Base-by-base conservation (phyloP, 1,139 yeast genomes). In the Geotrichum bryndzae region DNA sequence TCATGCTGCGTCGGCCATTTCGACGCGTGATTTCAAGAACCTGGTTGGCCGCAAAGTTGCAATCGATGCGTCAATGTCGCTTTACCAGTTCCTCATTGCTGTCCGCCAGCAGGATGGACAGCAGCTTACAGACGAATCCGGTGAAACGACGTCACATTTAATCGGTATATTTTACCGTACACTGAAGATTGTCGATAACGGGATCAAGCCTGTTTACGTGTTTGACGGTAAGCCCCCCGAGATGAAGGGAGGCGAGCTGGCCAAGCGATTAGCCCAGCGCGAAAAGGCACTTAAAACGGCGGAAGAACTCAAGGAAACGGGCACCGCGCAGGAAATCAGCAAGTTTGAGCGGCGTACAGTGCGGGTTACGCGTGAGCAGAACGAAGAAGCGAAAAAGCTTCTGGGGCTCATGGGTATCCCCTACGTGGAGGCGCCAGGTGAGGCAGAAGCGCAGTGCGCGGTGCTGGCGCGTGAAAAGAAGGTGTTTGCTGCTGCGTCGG, bases 391-490 rank as follows among this genome's bases (percentile, higher is more conserved):
- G 23, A 90, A 90, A 73, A 80, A 82, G 66, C 77, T 94, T 63
- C 78, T 94, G 62, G 83, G 79, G 61, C 77, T 92, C 53, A 94
- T 94, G 99, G 99, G 99, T 1, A 88, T 94, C 53, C 99, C 99
- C 0, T 90, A 79, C 69, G 88, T 94, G 7, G 84, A 86, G 62
- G 98, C 99, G 0, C 99, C 99, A 0, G 88, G 97, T 73, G 99
- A 94, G 75, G 99, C 99, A 0, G 99, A 94, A 73, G 97, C 99
- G 0, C 98, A 94, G 71, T 94, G 99, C 78, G 99, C 99, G 0
- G 96, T 86, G 67, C 77, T 94, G 62, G 97, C 98, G 1, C 83
- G 85, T 64, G 84, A 85, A 18, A 97, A 96, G 3, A 77, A 77
- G 62, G 98, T 94, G 0, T 94, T 86, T 73, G 99, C 96, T 13